Conservation (phyloP, 2,329 filamentous ascomycete genomes). For the Sphaceloma murrayae region DNA sequence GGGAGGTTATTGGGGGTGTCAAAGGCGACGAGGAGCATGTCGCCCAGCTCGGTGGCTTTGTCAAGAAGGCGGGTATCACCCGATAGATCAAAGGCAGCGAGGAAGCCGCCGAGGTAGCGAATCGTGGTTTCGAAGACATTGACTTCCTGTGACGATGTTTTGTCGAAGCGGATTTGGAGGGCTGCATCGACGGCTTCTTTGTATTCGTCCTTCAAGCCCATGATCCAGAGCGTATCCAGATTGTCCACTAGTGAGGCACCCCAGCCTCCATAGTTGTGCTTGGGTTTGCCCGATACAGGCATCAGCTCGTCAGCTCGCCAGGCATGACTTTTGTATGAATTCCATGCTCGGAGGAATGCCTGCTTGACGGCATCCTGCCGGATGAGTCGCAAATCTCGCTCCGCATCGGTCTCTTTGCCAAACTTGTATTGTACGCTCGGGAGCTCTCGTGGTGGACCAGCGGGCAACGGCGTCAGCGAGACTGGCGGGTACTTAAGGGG, state of each 20-base stretch:
- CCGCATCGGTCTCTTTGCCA: slow-evolving; percentile 27
- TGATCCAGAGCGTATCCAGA: slow-evolving; percentile 40
- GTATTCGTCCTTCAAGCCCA: slow-evolving; percentile 40
- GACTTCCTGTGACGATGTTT: slow-evolving; percentile 31
- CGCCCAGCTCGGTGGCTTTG: slow-evolving; percentile 32
- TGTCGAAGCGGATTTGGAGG: slow-evolving; percentile 36
- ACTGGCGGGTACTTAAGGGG: slow-evolving; percentile 34
- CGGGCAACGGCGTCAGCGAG: slow-evolving; percentile 31
- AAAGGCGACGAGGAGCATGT: slow-evolving; percentile 40
- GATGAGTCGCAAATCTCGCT: slow-evolving; percentile 27
- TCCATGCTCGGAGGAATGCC: slow-evolving; percentile 38
- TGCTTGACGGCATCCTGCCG: slow-evolving; percentile 33
- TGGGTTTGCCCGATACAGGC: slow-evolving; percentile 34
- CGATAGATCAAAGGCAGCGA: slow-evolving; percentile 31
- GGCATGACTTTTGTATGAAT: slow-evolving; percentile 35
- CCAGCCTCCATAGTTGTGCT: slow-evolving; percentile 40
- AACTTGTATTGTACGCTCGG: slow-evolving; percentile 38
- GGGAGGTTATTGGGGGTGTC: slow-evolving; percentile 40
- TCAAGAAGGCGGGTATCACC: slow-evolving; percentile 28
- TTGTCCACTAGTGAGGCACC: slow-evolving; percentile 39
- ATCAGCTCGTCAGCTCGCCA: slow-evolving; percentile 42
- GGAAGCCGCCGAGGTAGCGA: slow-evolving; percentile 32
- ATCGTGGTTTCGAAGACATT: slow-evolving; percentile 45
- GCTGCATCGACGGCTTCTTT: slow-evolving; percentile 36
- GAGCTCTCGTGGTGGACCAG: slow-evolving; percentile 29